Evolutionary conservation across 768 basidiomycete species (phyloP).

Genomic region (Lactarius hatsudake): DNA sequence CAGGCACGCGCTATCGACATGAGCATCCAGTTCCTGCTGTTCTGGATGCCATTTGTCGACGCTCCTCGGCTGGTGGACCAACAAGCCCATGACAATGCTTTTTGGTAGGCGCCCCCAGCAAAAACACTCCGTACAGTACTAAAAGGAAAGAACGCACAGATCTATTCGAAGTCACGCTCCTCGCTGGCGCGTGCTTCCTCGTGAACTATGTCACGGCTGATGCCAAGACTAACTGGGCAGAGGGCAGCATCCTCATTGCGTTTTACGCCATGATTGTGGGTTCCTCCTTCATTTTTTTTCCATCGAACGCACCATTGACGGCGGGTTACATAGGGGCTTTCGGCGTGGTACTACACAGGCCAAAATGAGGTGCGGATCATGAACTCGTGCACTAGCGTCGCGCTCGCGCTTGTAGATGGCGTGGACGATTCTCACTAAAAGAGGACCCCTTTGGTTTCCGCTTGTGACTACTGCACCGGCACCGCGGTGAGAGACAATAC

Average conservation of each 20-base stretch:
- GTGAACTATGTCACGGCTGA: conserved; percentile 81
- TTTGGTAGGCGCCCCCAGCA: conserved; percentile 52
- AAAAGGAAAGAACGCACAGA: conserved; percentile 39
- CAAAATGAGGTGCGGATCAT: conserved; percentile 48
- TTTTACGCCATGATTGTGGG: conserved; percentile 68
- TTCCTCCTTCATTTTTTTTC: not conserved
- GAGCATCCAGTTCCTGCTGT: conserved; percentile 72
- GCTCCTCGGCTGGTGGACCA: conserved; percentile 64
- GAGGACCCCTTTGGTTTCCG: too few relatives aligned
- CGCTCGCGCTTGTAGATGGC: conserved; percentile 34
- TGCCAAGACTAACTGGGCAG: conserved; percentile 76
- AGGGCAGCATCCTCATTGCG: conserved; percentile 64
- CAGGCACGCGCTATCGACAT: conserved; percentile 71
- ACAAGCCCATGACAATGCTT: conserved; percentile 57
- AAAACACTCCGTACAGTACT: not conserved
- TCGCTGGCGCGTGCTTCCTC: conserved; percentile 67
- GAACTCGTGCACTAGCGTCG: conserved; percentile 43
- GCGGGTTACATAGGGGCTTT: conserved; percentile 44
- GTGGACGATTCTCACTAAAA: not conserved
- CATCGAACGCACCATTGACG: not conserved
- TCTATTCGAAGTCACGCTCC: conserved; percentile 61
- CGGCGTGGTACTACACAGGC: conserved; percentile 65
- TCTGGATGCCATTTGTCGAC: conserved; percentile 76
- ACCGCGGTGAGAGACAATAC: not conserved
- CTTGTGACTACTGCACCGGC: not conserved